Percentiles rank a stretch among this genome's conserved stretches.
These are phyloP conservation scores for Monosporascus sp. DNA, from an alignment of 2,329 filamentous ascomycete species.

Conservation along the genomic window DNA sequence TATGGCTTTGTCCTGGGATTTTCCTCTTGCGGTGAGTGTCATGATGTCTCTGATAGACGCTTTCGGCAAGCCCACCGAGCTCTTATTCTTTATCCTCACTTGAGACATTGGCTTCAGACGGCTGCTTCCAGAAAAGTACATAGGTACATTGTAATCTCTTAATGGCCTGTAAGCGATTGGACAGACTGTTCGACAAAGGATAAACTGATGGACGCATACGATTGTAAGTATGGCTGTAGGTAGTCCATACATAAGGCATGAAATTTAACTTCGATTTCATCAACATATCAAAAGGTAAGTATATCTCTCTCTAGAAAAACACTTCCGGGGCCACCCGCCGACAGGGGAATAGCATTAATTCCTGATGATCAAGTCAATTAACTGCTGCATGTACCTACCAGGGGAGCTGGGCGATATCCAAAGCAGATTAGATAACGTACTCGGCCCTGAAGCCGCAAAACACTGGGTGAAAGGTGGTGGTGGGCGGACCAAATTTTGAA, in stretches of 20 bases:
- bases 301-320: too few relatives aligned
- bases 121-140: not conserved
- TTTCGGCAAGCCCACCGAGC: slow-evolving; percentile 3
- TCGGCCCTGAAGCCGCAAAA: too few relatives aligned
- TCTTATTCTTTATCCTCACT: not conserved
- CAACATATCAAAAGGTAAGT: too few relatives aligned
- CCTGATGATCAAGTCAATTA: too few relatives aligned
- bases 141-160: not conserved
- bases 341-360: too few relatives aligned
- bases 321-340: too few relatives aligned
- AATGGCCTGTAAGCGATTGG: not conserved
- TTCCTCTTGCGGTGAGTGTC: slow-evolving; percentile 11
- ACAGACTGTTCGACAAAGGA: not conserved
- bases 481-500: too few relatives aligned
- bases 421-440: too few relatives aligned
- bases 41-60: not conserved
- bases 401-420: too few relatives aligned
- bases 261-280: too few relatives aligned
- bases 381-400: too few relatives aligned
- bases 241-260: not conserved
- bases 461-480: too few relatives aligned
- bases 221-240: not conserved
- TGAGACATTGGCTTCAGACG: slow-evolving; percentile 3
- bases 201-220: not conserved
- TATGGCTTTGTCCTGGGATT: slow-evolving; percentile 9